phyloP scores from a whole-genome alignment of 495 filamentous ascomycete species.

The Xylaria flabelliformis region DNA sequence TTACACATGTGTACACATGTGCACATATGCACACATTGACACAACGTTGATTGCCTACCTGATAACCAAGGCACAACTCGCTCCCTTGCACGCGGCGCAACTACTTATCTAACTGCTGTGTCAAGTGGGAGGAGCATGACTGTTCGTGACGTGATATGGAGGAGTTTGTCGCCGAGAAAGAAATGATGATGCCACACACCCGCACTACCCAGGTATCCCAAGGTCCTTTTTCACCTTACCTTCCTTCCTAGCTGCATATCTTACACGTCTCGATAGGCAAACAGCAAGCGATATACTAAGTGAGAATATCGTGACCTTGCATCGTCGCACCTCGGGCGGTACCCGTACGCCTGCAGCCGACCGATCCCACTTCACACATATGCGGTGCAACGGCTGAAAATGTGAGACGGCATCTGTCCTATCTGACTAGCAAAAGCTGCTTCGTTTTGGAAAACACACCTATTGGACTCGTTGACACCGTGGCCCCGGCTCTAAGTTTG shows the following conservation, averaged over 20 bases:
- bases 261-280: not conserved
- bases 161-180: not conserved
- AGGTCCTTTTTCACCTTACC: not conserved
- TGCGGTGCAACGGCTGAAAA: slow-evolving; percentile 8
- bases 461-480: slow-evolving; percentile 10
- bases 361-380: slow-evolving; percentile 26
- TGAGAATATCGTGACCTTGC: slow-evolving; percentile 34
- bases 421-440: slow-evolving; percentile 7
- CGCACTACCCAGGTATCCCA: not conserved
- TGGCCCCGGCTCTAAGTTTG: slow-evolving; percentile 4
- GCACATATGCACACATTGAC: slow-evolving; percentile 32
- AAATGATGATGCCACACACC: slow-evolving; percentile 4
- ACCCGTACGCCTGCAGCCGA: slow-evolving; percentile 40
- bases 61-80: not conserved
- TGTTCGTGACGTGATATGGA: not conserved
- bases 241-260: not conserved
- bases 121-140: not conserved
- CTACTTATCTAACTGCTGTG: slow-evolving; percentile 8
- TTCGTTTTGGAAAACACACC: not conserved
- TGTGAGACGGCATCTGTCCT: slow-evolving; percentile 16
- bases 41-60: slow-evolving; percentile 6
- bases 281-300: slow-evolving; percentile 5
- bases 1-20: slow-evolving; percentile 34
- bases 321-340: slow-evolving; percentile 37
- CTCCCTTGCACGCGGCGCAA: not conserved